Conservation (phyloP, 1,139 yeast species). For the Blastobotrys arbuscula region DNA sequence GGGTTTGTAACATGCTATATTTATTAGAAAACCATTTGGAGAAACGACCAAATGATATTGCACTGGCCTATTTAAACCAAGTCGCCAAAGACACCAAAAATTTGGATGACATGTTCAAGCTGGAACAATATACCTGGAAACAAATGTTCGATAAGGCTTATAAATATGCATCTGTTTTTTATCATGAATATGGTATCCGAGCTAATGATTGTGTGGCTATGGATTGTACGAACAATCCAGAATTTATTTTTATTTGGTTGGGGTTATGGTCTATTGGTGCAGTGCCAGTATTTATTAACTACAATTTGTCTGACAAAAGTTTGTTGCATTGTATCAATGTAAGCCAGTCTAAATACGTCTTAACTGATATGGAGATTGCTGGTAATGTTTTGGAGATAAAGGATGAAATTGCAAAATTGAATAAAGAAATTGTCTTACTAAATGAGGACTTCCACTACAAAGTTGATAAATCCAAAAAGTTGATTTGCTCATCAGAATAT, state of each 20-base stretch:
- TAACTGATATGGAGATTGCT: slow-evolving; percentile 70
- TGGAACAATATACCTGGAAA: slow-evolving; percentile 62
- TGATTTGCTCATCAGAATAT: slow-evolving; percentile 38
- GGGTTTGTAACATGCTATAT: slow-evolving; percentile 30
- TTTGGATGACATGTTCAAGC: slow-evolving; percentile 48
- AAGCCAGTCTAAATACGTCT: slow-evolving; percentile 57
- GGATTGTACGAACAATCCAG: slow-evolving; percentile 77
- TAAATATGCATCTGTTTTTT: slow-evolving; percentile 59
- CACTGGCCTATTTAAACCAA: slow-evolving; percentile 63
- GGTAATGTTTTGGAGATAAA: slow-evolving; percentile 52
- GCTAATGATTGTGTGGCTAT: slow-evolving; percentile 69
- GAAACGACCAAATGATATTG: slow-evolving; percentile 48
- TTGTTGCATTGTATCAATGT: slow-evolving; percentile 75
- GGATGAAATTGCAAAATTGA: slow-evolving; percentile 38
- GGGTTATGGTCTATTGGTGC: slow-evolving; percentile 93
- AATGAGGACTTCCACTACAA: slow-evolving; percentile 42
- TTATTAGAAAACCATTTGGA: slow-evolving; percentile 49
- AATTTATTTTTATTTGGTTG: slow-evolving; percentile 74
- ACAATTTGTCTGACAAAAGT: slow-evolving; percentile 68
- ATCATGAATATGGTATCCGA: slow-evolving; percentile 56
- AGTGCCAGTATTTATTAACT: slow-evolving; percentile 78
- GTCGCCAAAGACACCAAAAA: slow-evolving; percentile 18
- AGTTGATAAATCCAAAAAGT: slow-evolving; percentile 39
- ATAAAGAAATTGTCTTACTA: slow-evolving; percentile 45
- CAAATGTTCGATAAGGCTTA: slow-evolving; percentile 63